Conservation (phyloP, 2,329 filamentous ascomycete genomes). For the Fusarium udum region DNA sequence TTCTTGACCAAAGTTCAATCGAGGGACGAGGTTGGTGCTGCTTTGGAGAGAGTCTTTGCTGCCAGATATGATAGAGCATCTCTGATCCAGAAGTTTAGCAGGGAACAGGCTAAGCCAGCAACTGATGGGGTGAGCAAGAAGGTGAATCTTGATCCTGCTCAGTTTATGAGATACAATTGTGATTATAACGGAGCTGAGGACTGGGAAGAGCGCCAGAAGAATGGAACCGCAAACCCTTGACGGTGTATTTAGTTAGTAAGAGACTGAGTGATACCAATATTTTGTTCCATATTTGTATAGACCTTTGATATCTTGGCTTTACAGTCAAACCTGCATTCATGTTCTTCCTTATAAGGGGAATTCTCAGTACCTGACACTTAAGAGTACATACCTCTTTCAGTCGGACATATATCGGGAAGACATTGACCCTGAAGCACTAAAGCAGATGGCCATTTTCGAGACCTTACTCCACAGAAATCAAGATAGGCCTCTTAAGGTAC, state of each 20-base stretch:
- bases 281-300: not conserved
- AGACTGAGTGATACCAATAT: not conserved
- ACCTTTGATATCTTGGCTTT: not conserved
- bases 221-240: constrained; percentile 5
- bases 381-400: not conserved
- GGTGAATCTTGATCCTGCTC: constrained; percentile 32
- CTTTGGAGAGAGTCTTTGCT: constrained; percentile 6
- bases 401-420: not conserved
- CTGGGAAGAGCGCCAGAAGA: constrained; percentile 33
- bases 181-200: constrained; percentile 31
- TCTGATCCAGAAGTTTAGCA: constrained; percentile 35
- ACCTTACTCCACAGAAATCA: no score
- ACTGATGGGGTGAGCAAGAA: constrained; percentile 25
- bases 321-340: rapidly evolving
- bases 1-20: not conserved
- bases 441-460: not conserved
- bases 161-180: constrained; percentile 38
- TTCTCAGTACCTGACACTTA: not conserved
- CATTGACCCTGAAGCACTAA: no score
- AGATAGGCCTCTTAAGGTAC: no score
- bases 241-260: not conserved
- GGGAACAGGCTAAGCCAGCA: constrained; percentile 33
- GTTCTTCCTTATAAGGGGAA: no score
- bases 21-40: not conserved
- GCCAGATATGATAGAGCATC: constrained; percentile 22